Base-by-base conservation (phyloP, 305 asterid genomes). In the Solanum hybrid region DNA sequence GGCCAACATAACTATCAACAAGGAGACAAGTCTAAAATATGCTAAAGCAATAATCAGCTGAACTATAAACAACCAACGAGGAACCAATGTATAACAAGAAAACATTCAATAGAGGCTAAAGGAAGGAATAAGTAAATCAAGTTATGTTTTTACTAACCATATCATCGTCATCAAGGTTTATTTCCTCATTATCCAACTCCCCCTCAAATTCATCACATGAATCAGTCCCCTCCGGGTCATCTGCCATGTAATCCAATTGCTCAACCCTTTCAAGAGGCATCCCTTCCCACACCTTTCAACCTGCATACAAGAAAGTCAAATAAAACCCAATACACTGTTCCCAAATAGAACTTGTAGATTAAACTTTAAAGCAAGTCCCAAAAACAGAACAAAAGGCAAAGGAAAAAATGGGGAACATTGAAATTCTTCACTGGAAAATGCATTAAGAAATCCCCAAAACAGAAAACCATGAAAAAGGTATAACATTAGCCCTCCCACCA, bases 101-200 rank as follows among this genome's bases (percentile, higher is more conserved):
- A 72, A 27, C 64, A 72, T 42, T 87, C 24, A 15, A 69, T 71
- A 27, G 66, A 87, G 80, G 69, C 69, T 24, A 66, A 86, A 32
- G 31, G 78, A n/a, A 7, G 34, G 66, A 26, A 12, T 10, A 9
- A 9, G 34, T 80, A 4, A 64, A 88, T 85, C 64, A 86, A 89
- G 79, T 36, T 22, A 88, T 31, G 42, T 36, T 86, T 60, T 88
- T 40, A 92, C 94, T 90, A 90, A 96, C 98, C 97, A 94, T 92
- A 86, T 94, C 97, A 92, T 94, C 93, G 40, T 93, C 98, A 85
- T 93, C 98, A 82, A 91, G 93, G 88, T 94, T 84, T 29, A 88
- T 92, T 90, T 94, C 95, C 82, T 78, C 95, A 88, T 90, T 91
- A 88, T 40, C 84, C 60, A 91, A 51, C 78, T 94, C 97, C 76